Evolutionary conservation across 176 grass and related monocot genomes (phyloP), one percentile per base, ranked within the genome.

Genomic region (Lolium perenne): DNA sequence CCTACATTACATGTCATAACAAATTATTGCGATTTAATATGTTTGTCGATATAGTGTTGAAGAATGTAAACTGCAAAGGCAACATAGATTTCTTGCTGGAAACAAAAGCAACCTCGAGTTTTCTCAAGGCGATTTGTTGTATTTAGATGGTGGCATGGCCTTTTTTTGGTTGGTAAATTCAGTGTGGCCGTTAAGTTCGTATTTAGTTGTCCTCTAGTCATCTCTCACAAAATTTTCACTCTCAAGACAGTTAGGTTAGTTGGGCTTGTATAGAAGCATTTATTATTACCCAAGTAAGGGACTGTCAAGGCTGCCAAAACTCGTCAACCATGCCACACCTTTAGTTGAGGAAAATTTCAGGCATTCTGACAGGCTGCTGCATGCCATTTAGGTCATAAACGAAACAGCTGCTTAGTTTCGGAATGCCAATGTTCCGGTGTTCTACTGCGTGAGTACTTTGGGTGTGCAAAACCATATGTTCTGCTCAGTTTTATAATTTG

Each of bases 151-250:
- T n/a, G n/a, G n/a, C 21, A 32, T 22, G 14, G 65, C 32, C 11
- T 32, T 76, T 6, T 87, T 18, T 75, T 66, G 38, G 21, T 22
- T 1, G 17, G 38, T 58, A 7, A 69, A 10, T 68, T 66, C 49
- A 77, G 53, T 21, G 13, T 87, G 63, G 54, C 49, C 26, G 21
- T 80, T 65, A 15, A 65, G 18, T 77, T n/a, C 65, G 41, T 63
- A 63, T 55, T 46, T 25, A 11, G 22, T 26, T 32, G 2, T 82
- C 0, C 17, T 63, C 76, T 25, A 22, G 10, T 17, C 17, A 8
- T 26, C 7, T 17, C 38, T 1, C n/a, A 76, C 38, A 74, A 41
- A 35, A 57, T 45, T 57, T 6, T 65, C 38, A 63, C 38, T 6
- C 20, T 43, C 21, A 9, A 23, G 16, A 10, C 56, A 23, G 56